Evolutionary conservation across 2,329 filamentous ascomycete species (phyloP).

Genomic region (Alternaria panax): DNA sequence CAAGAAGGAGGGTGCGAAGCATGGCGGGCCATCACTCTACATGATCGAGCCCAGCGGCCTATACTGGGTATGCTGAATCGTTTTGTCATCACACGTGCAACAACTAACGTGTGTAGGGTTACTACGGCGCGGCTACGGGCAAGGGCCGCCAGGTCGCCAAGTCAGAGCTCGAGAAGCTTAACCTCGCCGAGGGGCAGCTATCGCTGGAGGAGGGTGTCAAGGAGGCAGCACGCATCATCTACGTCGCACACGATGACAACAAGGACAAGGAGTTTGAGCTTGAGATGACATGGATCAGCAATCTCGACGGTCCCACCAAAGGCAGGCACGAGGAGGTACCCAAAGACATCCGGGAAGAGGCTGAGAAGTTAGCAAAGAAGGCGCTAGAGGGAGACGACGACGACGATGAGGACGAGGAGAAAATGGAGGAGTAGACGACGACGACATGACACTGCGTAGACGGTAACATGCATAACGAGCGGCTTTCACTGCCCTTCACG

Average conservation of each 20-base stretch:
- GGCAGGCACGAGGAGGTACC: slow-evolving; percentile 93
- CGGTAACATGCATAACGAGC: slow-evolving; percentile 36
- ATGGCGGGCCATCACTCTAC: slow-evolving; percentile 92
- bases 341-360: slow-evolving; percentile 87
- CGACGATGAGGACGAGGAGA: slow-evolving; percentile 77
- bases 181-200: slow-evolving; percentile 78
- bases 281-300: slow-evolving; percentile 98
- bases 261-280: slow-evolving; percentile 99
- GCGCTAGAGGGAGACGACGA: slow-evolving; percentile 86
- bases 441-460: slow-evolving; percentile 34
- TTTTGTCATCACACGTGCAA: background rate
- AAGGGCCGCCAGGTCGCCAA: slow-evolving; percentile 97
- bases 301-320: slow-evolving; percentile 83
- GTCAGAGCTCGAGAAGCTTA: slow-evolving; percentile 97
- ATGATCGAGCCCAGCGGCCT: slow-evolving; percentile 98
- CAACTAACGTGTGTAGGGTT: slow-evolving; percentile 65
- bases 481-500: slow-evolving; percentile 27
- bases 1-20: slow-evolving; percentile 75
- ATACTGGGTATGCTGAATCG: slow-evolving; percentile 74
- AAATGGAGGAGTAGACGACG: slow-evolving; percentile 81
- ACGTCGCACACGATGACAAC: slow-evolving; percentile 96
- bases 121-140: slow-evolving; percentile 96
- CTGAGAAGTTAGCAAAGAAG: slow-evolving; percentile 90
- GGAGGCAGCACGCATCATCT: slow-evolving; percentile 96
- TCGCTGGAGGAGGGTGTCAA: slow-evolving; percentile 88